phyloP scores from a whole-genome alignment of 179 eudicot species.

The Spergularia azorica region DNA sequence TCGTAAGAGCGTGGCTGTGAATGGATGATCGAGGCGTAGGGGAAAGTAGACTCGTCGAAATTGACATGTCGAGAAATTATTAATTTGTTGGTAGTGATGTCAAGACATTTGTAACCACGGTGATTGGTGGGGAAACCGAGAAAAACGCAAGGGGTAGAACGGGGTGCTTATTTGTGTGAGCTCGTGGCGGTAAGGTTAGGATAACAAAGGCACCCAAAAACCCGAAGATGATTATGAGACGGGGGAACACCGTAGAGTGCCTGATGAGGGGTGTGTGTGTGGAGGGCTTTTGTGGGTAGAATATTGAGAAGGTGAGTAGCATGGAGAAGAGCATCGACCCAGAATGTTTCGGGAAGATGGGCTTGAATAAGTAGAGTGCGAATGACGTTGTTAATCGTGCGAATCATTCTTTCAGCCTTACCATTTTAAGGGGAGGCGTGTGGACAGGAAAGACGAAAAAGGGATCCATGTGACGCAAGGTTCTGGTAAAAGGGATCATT shows the following conservation, averaged over 20 bases:
- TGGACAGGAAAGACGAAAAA: not conserved
- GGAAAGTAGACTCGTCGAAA: not conserved
- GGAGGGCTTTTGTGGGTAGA: not conserved
- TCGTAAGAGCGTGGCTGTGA: not conserved
- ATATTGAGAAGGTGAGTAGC: not conserved
- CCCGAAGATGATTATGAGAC: not conserved
- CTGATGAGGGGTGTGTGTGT: not conserved
- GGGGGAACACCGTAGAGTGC: not conserved
- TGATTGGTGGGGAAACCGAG: not conserved
- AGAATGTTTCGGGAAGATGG: not conserved
- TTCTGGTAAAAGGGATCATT: not conserved
- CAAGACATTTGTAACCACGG: not conserved
- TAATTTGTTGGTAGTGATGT: not conserved
- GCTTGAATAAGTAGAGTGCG: not conserved
- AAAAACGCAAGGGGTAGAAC: not conserved
- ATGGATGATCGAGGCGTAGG: not conserved
- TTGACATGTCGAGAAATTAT: not conserved
- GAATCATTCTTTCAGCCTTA: not conserved
- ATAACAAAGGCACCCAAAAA: slow-evolving; percentile 3
- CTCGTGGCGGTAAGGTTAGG: not conserved
- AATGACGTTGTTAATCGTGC: not conserved
- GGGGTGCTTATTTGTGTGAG: not conserved
- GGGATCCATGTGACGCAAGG: not conserved
- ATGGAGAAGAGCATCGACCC: not conserved
- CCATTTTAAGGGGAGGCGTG: not conserved